phyloP scores from a whole-genome alignment of 176 grass and related monocot species.

The Phoenix dactylifera region DNA sequence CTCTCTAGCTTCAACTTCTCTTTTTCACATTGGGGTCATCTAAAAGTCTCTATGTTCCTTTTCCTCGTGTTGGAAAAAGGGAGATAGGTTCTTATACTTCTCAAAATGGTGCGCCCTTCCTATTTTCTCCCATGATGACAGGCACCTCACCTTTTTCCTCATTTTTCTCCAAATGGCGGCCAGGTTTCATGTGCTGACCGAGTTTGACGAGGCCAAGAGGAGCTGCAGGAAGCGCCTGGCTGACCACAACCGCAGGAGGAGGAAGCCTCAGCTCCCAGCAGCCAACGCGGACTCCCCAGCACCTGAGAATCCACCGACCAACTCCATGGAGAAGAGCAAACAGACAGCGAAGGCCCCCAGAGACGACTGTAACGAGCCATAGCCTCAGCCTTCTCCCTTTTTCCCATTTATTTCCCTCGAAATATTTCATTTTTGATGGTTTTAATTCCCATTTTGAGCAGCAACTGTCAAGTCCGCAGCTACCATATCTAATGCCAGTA shows the following conservation, averaged over 20 bases:
- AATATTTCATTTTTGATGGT: background rate
- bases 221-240: slow-evolving; percentile 70
- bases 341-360: background rate
- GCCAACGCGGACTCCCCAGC: slow-evolving; percentile 9
- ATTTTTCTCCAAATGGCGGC: background rate
- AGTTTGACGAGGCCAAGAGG: slow-evolving; percentile 69
- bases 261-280: slow-evolving; percentile 35
- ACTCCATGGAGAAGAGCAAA: slow-evolving; percentile 9
- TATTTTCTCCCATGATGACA: background rate
- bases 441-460: background rate
- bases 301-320: background rate
- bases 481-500: background rate
- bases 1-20: background rate
- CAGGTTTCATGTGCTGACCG: slow-evolving; percentile 64
- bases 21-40: too few relatives aligned
- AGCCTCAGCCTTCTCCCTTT: too few relatives aligned
- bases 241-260: slow-evolving; percentile 75
- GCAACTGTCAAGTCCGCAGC: background rate
- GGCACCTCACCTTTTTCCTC: background rate
- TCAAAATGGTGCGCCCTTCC: too few relatives aligned
- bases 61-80: too few relatives aligned
- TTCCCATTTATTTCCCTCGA: background rate
- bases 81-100: too few relatives aligned
- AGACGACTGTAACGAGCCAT: slow-evolving; percentile 2
- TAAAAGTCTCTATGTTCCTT: too few relatives aligned